A percentile compares a stretch with the other conserved stretches of the same genome.
Evolutionary conservation across 1,284 basidiomycete genomes (phyloP).

Genomic region (Pseudozyma flocculosa): DNA sequence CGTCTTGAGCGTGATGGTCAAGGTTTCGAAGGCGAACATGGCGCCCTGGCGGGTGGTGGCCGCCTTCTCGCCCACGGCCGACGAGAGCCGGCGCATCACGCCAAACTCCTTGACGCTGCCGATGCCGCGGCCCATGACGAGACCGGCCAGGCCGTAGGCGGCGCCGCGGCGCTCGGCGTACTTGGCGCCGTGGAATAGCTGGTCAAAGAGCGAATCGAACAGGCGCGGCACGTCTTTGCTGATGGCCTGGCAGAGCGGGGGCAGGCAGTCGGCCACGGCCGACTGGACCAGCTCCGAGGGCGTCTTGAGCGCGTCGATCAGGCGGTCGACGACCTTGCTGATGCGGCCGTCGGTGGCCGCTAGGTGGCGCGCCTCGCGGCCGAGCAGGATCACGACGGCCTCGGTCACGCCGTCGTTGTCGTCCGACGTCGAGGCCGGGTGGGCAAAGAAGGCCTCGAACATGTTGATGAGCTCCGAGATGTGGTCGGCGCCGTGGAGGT

Average conservation of each 20-base stretch:
- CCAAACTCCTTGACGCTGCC: constrained; percentile 80
- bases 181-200: constrained; percentile 64
- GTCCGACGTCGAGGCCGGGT: constrained; percentile 36
- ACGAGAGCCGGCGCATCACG: constrained; percentile 72
- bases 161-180: constrained; percentile 91
- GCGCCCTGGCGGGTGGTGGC: constrained; percentile 88
- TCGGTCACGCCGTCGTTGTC: constrained; percentile 69
- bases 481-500: constrained; percentile 74
- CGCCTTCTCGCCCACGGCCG: constrained; percentile 80
- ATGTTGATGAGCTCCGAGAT: constrained; percentile 76
- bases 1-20: constrained; percentile 78
- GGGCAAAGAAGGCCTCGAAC: constrained; percentile 78
- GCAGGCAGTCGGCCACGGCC: constrained; percentile 85
- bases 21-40: constrained; percentile 87
- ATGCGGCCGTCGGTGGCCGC: constrained; percentile 63
- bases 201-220: constrained; percentile 71
- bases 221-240: constrained; percentile 62
- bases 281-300: constrained; percentile 95
- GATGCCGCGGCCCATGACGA: constrained; percentile 86
- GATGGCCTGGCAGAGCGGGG: constrained; percentile 79
- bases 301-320: constrained; percentile 87
- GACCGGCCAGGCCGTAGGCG: constrained; percentile 91
- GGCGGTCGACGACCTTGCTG: constrained; percentile 73
- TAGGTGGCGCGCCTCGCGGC: constrained; percentile 86
- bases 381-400: constrained; percentile 90